Conservation (phyloP, 495 filamentous ascomycete genomes). For the Aspergillus mulundensis region DNA sequence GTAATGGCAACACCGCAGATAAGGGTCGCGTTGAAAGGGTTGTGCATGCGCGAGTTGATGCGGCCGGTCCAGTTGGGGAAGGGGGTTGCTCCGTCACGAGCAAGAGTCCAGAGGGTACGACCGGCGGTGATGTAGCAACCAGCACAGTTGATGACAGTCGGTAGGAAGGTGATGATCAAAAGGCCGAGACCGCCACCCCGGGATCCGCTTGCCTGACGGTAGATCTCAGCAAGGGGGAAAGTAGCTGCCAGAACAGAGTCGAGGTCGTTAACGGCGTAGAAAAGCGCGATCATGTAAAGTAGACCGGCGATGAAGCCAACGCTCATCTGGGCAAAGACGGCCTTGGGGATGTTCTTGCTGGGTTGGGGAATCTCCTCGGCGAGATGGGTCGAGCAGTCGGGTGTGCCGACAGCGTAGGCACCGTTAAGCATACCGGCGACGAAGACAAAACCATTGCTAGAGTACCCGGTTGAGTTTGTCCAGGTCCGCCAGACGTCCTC, state of each 20-base stretch:
- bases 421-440: conserved; percentile 80
- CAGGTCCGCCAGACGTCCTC: conserved; percentile 61
- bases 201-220: conserved; percentile 69
- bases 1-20: conserved; percentile 56
- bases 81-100: conserved; percentile 62
- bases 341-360: conserved; percentile 47
- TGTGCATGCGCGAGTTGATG: conserved; percentile 46
- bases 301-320: conserved; percentile 49
- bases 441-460: conserved; percentile 69
- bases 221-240: conserved; percentile 76
- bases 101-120: conserved; percentile 83
- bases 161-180: conserved; percentile 64
- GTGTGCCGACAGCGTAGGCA: conserved; percentile 79
- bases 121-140: conserved; percentile 72
- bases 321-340: conserved; percentile 45
- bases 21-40: conserved; percentile 67
- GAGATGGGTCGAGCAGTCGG: conserved; percentile 71
- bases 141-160: conserved; percentile 56
- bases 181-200: conserved; percentile 53
- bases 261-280: conserved; percentile 48
- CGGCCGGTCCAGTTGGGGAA: conserved; percentile 37
- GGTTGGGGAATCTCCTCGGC: conserved; percentile 74
- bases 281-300: conserved; percentile 49
- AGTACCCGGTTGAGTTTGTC: conserved; percentile 66
- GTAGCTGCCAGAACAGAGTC: conserved; percentile 32